These are phyloP conservation scores for Stephania japonica DNA, from an alignment of 164 flowering plant species.

Conservation along the genomic window DNA sequence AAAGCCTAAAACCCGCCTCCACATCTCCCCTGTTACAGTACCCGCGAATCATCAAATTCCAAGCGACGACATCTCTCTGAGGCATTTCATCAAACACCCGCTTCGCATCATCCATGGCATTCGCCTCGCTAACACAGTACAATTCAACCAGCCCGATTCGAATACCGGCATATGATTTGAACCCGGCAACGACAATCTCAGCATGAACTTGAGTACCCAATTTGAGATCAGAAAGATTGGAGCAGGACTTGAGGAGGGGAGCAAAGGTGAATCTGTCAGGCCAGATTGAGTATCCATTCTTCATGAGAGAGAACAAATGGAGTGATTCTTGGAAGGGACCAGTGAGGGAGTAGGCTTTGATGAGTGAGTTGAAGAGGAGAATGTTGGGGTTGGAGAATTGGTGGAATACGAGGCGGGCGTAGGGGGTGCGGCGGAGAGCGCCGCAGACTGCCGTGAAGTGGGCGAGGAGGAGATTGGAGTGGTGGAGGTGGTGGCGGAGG, in stretches of 20 bases:
- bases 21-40: constrained; percentile 56
- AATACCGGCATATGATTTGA: constrained; percentile 32
- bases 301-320: constrained; percentile 41
- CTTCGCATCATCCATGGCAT: constrained; percentile 59
- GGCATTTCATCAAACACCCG: constrained; percentile 65
- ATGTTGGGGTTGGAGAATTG: constrained; percentile 51
- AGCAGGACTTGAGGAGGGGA: constrained; percentile 68
- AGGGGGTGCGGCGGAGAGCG: constrained; percentile 31
- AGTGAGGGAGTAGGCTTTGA: constrained; percentile 55
- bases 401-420: constrained; percentile 54
- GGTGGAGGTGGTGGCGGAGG: constrained; percentile 65
- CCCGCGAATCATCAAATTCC: constrained; percentile 78
- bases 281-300: constrained; percentile 36
- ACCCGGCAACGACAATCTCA: constrained; percentile 43
- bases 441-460: constrained; percentile 69
- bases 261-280: constrained; percentile 74
- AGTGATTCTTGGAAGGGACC: constrained; percentile 48
- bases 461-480: constrained; percentile 64
- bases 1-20: constrained; percentile 47
- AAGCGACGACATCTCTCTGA: constrained; percentile 49
- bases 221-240: constrained; percentile 26
- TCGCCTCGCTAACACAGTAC: constrained; percentile 33
- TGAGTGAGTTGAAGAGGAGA: constrained; percentile 70
- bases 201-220: constrained; percentile 50
- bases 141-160: constrained; percentile 62